Conservation (phyloP, 768 basidiomycete species). For the Baorangia bicolor region DNA sequence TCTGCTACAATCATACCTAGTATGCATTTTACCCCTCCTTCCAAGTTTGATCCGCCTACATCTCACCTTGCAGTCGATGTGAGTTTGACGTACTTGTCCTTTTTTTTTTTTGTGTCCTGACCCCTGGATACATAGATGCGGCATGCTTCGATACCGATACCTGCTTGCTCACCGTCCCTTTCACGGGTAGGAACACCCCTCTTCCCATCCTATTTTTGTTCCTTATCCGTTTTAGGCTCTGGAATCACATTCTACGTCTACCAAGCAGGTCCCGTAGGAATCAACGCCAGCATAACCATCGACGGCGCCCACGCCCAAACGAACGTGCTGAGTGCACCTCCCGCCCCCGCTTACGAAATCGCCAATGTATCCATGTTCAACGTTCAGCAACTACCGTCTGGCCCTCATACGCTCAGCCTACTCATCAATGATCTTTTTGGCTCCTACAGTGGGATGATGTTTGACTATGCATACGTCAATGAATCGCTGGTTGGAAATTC, state of each 20-base stretch:
- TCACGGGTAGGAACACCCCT: constrained; percentile 17
- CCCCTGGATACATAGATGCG: constrained; percentile 17
- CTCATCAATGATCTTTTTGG: constrained; percentile 22
- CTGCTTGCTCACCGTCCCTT: constrained; percentile 22
- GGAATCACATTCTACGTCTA: constrained; percentile 25
- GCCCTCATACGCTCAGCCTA: constrained; percentile 10
- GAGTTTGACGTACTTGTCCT: not conserved
- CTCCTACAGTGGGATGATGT: constrained; percentile 26
- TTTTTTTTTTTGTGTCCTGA: not conserved
- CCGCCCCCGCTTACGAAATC: constrained; percentile 17
- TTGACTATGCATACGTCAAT: constrained; percentile 24
- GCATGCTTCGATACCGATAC: constrained; percentile 19
- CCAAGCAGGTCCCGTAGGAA: constrained; percentile 26
- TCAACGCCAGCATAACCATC: constrained; percentile 21
- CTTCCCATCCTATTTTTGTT: not conserved
- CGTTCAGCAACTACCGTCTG: constrained; percentile 20
- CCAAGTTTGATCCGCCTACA: not conserved
- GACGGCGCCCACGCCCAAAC: constrained; percentile 12
- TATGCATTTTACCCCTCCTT: not conserved
- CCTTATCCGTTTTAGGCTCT: constrained; percentile 14
- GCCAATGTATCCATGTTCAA: constrained; percentile 26
- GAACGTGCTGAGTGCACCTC: constrained; percentile 18
- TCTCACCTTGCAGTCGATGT: constrained; percentile 19
- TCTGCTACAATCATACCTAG: too few species aligned
- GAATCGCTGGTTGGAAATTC: constrained; percentile 14